Percentiles rank a stretch among this genome's conserved stretches.
phyloP scores from a whole-genome alignment of 2,329 filamentous ascomycete genomes.

The Botryotinia globosa region DNA sequence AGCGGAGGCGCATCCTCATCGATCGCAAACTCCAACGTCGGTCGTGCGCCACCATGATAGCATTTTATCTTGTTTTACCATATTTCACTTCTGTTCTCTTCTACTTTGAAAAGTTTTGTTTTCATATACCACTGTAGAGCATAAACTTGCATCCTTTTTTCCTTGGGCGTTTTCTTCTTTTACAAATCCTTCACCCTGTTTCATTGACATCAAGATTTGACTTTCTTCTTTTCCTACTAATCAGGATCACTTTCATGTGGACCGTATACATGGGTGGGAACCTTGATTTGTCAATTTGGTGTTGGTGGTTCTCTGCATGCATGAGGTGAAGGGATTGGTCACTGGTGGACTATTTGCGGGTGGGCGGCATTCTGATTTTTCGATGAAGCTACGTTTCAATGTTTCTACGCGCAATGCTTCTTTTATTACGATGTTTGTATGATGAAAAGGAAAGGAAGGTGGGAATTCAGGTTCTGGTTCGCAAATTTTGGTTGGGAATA shows the following conservation, averaged over 20 bases:
- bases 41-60: slow-evolving; percentile 34
- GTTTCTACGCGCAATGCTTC: slow-evolving; percentile 19
- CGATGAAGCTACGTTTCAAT: slow-evolving; percentile 21
- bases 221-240: slow-evolving; percentile 4
- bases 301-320: slow-evolving; percentile 20
- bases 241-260: neutral
- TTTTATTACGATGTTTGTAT: slow-evolving; percentile 18
- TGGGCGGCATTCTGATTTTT: slow-evolving; percentile 16
- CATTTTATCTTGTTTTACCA: neutral
- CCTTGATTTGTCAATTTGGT: slow-evolving; percentile 14
- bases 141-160: slow-evolving; percentile 11
- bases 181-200: neutral
- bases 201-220: slow-evolving; percentile 1
- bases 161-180: neutral
- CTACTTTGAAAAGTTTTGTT: slow-evolving; percentile 4
- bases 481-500: slow-evolving; percentile 14
- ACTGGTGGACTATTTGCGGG: slow-evolving; percentile 14
- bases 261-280: slow-evolving; percentile 5
- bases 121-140: slow-evolving; percentile 13
- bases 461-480: slow-evolving; percentile 1
- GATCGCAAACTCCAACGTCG: slow-evolving; percentile 21
- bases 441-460: slow-evolving; percentile 8
- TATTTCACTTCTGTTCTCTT: slow-evolving; percentile 1
- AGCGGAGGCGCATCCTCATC: slow-evolving; percentile 17
- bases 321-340: slow-evolving; percentile 15